Evolutionary conservation across 2,329 filamentous ascomycete genomes (phyloP).

Genomic region (Coleophoma crateriformis): DNA sequence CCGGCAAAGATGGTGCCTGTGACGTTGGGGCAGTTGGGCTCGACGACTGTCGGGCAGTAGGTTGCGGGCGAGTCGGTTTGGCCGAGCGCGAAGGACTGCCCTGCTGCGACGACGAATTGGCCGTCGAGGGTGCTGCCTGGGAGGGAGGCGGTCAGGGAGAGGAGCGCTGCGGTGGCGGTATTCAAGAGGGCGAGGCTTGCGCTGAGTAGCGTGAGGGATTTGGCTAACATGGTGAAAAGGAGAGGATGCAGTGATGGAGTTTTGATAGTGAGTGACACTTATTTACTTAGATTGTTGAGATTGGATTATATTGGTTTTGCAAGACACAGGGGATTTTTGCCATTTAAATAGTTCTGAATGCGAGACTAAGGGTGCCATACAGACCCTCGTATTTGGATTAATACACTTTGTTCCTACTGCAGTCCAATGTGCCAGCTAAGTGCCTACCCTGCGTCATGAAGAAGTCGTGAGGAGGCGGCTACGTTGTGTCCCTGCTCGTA

Average conservation of each 20-base stretch:
- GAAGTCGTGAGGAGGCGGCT: too few species aligned
- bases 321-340: too few species aligned
- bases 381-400: too few species aligned
- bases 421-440: too few species aligned
- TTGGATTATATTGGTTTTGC: too few species aligned
- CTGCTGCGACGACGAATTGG: conserved; percentile 38
- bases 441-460: too few species aligned
- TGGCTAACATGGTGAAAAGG: too few species aligned
- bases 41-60: conserved; percentile 38
- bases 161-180: conserved; percentile 19
- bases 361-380: too few species aligned
- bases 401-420: too few species aligned
- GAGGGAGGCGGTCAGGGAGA: conserved; percentile 33
- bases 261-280: background rate
- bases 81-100: conserved; percentile 43
- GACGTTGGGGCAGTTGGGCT: conserved; percentile 6
- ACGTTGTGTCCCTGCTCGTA: too few species aligned
- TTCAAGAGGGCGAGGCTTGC: background rate
- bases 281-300: background rate
- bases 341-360: too few species aligned
- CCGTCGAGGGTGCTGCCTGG: conserved; percentile 32
- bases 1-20: conserved; percentile 8
- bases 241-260: too few species aligned
- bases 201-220: background rate
- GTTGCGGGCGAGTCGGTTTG: conserved; percentile 29